These are phyloP conservation scores for Ophiobolus disseminans DNA, from an alignment of 2,329 filamentous ascomycete species.

Conservation along the genomic window DNA sequence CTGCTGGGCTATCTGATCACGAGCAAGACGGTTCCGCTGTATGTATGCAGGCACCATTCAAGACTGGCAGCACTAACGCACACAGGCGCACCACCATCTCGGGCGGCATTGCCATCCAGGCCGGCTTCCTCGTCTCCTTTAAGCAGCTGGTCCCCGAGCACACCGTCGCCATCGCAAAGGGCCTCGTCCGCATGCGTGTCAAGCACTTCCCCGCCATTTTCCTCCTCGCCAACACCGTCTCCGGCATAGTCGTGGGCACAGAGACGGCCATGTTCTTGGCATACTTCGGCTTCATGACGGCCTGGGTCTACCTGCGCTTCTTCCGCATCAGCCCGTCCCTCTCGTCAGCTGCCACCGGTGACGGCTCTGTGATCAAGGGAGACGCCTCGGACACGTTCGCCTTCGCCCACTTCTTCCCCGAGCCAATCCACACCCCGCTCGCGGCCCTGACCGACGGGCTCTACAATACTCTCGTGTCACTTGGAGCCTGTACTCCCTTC, in stretches of 20 bases:
- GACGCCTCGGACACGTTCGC: conserved; percentile 97
- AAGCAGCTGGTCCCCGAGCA: conserved; percentile 98
- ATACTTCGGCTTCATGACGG: conserved; percentile 80
- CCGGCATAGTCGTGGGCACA: conserved; percentile 69
- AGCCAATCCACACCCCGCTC: conserved; percentile 78
- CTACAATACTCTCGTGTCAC: conserved; percentile 75
- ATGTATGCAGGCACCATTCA: conserved; percentile 47
- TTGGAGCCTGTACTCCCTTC: conserved; percentile 85
- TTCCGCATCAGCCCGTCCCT: conserved; percentile 76
- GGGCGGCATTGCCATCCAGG: conserved; percentile 87
- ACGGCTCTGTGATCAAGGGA: conserved; percentile 70
- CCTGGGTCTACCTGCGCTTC: conserved; percentile 96
- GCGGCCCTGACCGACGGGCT: conserved; percentile 75
- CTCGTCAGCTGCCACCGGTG: conserved; percentile 61
- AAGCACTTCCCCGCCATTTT: conserved; percentile 80
- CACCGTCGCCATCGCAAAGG: conserved; percentile 91
- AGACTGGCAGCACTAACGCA: conserved; percentile 18
- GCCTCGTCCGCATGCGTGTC: conserved; percentile 86
- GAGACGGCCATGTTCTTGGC: conserved; percentile 81
- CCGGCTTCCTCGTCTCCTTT: conserved; percentile 93
- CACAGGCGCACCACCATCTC: conserved; percentile 78
- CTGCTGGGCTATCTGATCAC: conserved; percentile 76
- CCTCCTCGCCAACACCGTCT: conserved; percentile 72
- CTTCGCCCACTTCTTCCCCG: conserved; percentile 94
- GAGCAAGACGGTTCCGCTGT: conserved; percentile 72